phyloP scores from a whole-genome alignment of 1,284 basidiomycete species.

The Meripilus lineatus region DNA sequence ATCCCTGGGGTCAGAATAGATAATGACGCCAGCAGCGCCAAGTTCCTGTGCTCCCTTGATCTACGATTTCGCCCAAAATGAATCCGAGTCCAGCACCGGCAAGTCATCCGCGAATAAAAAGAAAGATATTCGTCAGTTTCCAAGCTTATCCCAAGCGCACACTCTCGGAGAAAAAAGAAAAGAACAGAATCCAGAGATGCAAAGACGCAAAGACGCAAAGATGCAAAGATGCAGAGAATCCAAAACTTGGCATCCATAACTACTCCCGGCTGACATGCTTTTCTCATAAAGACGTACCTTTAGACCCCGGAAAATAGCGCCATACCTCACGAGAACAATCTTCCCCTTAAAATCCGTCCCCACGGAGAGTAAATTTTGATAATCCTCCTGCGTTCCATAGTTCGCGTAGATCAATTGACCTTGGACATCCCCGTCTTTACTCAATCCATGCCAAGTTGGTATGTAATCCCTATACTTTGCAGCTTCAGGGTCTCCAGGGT shows the following conservation, averaged over 20 bases:
- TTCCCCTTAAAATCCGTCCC: conserved; percentile 77
- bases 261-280: too few relatives aligned
- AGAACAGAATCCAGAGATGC: too few relatives aligned
- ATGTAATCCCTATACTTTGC: conserved; percentile 52
- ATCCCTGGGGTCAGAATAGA: conserved; percentile 88
- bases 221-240: too few relatives aligned
- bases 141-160: too few relatives aligned
- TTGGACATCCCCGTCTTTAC: conserved; percentile 55
- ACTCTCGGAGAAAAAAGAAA: too few relatives aligned
- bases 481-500: conserved; percentile 59
- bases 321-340: conserved; percentile 85
- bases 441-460: conserved; percentile 69
- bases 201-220: too few relatives aligned
- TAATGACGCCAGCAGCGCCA: conserved; percentile 71
- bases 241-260: too few relatives aligned
- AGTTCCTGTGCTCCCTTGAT: conserved; percentile 80
- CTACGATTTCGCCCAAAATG: conserved; percentile 33
- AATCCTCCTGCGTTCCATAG: conserved; percentile 69
- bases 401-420: conserved; percentile 81
- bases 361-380: conserved; percentile 29
- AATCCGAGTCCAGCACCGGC: background rate
- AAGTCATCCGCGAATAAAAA: conserved; percentile 2
- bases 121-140: too few relatives aligned
- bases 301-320: conserved; percentile 77
- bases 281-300: too few relatives aligned